Conservation (phyloP, 2,329 filamentous ascomycete genomes). For the Cordyceps farinosa region DNA sequence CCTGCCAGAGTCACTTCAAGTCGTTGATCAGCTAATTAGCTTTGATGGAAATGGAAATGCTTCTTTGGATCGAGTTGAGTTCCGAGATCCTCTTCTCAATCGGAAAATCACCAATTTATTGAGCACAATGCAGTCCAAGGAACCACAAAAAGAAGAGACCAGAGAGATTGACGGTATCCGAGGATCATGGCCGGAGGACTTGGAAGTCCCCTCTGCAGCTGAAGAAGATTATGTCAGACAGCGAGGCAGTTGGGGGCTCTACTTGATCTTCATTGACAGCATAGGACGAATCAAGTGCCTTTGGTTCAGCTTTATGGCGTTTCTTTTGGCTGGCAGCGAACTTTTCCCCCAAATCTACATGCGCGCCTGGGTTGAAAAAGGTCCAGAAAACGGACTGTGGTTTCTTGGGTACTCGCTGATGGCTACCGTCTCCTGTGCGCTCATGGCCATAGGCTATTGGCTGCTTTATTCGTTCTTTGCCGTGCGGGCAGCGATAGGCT, state of each 20-base stretch:
- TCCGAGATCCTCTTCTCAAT: too few relatives aligned
- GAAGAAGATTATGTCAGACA: not conserved
- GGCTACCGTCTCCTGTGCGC: not conserved
- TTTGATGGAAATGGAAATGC: not conserved
- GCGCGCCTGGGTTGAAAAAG: not conserved
- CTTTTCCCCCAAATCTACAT: not conserved
- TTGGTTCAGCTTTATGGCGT: not conserved
- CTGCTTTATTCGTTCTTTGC: not conserved
- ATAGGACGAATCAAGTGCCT: not conserved
- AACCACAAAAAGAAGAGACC: too few relatives aligned
- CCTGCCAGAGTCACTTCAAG: not conserved
- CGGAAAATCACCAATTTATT: too few relatives aligned
- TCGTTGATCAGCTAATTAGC: not conserved
- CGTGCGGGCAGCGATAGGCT: not conserved
- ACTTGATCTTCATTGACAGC: slow-evolving; percentile 8
- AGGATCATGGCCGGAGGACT: too few relatives aligned
- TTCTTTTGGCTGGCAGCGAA: not conserved
- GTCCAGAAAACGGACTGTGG: not conserved
- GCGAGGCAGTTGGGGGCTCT: not conserved
- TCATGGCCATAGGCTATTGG: not conserved
- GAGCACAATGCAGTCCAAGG: too few relatives aligned
- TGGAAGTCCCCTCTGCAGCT: too few relatives aligned
- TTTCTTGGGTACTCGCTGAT: not conserved
- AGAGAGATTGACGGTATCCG: too few relatives aligned
- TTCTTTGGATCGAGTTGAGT: too few relatives aligned